Base-by-base conservation (phyloP, 352 stramenopile species). In the Globisporangium echinulatum region DNA sequence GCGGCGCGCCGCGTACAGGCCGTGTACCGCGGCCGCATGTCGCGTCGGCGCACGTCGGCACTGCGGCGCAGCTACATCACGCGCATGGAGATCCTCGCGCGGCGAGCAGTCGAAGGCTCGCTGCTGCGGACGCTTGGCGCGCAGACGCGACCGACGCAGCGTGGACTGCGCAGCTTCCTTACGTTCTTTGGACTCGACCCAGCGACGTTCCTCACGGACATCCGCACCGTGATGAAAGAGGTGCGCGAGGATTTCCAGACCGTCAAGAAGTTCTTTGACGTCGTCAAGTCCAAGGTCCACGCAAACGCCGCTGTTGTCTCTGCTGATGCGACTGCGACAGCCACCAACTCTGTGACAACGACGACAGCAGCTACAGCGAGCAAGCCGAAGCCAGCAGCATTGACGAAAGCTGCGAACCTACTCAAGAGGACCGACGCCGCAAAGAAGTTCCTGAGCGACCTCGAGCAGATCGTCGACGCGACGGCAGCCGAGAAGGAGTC, bases 151-250 rank as follows among this genome's bases (percentile, higher is more conserved):
- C 62, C 79, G 38, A 85, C 77, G 1, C 84, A 94, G 51, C 66
- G 77, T 4, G 75, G 75, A 14, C 60, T 94, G 8, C 79, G 84
- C 7, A 66, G 63, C 14, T 90, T 94, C 49, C 56, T 94, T n/a
- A 55, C 69, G 6, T 86, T 90, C 59, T 90, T 94, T 55, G 84
- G 82, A 2, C 67, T 94, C 14, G 84, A 94, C 48, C 82, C 82
- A 2, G 71, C 77, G 14, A 88, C 82, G 3, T 94, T 94, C 57
- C 59, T 94, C 11, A 85, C 69, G 0, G 84, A 94, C 43, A 63
- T 94, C 17, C 68, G 76, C 7, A 65, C 62, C 0, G 68, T 94
- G 7, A 70, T 92, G 13, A 69, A 70, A 1, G 84, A 94, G 57
- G 82, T 94, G 43, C 61, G 62, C 0, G 77, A 89, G 48, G 84